Base-by-base conservation (phyloP, 306 rosid genomes). In the Pyrus communis region DNA sequence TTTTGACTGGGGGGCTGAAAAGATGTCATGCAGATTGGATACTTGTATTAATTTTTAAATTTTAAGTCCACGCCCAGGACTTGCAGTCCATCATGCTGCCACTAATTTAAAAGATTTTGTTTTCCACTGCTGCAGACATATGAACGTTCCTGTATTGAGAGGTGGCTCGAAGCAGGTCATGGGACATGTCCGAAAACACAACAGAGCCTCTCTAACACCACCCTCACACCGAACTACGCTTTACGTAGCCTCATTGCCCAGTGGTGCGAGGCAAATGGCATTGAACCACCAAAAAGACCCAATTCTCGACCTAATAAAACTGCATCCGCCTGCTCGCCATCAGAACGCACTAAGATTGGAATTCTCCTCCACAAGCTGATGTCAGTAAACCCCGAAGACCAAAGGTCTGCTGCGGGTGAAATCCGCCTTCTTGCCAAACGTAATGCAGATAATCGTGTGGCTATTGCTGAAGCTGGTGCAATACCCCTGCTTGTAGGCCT, bases 381-480 rank as follows among this genome's bases (percentile, higher is more conserved):
- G 60, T 92, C 89, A 51, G 88, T 79, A 25, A 85, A 73, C 84
- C 90, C 93, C 0, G 99, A 92, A 82, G 96, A 91, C 74, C 92
- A 90, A 80, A 87, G 95, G 84, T 83, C 90, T 57, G 99, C 99
- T 63, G 97, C 99, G 0, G 91, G 97, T 33, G 97, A 95, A 82
- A 89, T 95, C 85, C 99, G 99, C 69, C 99, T 96, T 77, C 97
- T 96, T 67, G 98, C 99, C 23, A 96, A 96, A 78, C 97, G 97
- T 46, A 92, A 96, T 74, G 93, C 99, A 35, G 99, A 96, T 80
- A 96, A 96, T 58, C 97, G 99, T 27, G 94, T 96, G 33, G 98
- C 98, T 73, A 93, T 96, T 80, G 98, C 98, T 75, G 98, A 96
- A 85, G 98, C 99, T 46, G 99, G 98, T 61, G 99, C 98, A 70